phyloP scores from a whole-genome alignment of 495 filamentous ascomycete genomes.

The Xylaria telfairii region DNA sequence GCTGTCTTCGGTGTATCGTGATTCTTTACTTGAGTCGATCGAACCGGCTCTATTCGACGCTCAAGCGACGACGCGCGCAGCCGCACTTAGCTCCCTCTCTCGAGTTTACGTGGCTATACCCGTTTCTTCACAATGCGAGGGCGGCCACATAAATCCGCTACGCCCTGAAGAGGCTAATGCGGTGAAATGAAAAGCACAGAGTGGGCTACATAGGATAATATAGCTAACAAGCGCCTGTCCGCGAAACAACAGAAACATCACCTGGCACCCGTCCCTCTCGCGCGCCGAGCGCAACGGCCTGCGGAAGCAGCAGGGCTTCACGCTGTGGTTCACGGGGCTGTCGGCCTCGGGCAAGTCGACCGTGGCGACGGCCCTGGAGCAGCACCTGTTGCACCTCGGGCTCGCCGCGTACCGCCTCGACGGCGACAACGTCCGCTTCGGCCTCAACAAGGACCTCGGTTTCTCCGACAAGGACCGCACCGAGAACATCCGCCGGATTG shows the following conservation, averaged over 20 bases:
- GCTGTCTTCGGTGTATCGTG: neutral
- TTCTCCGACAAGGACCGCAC: conserved; percentile 92
- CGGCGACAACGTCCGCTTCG: conserved; percentile 98
- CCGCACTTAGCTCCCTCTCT: neutral
- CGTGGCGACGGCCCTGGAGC: conserved; percentile 92
- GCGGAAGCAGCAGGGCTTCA: conserved; percentile 87
- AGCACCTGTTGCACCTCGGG: conserved; percentile 85
- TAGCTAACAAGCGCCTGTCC: neutral
- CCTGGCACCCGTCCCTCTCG: conserved; percentile 92
- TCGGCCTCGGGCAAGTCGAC: conserved; percentile 96
- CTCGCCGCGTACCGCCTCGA: conserved; percentile 90
- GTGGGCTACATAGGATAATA: neutral
- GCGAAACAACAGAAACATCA: conserved; percentile 83
- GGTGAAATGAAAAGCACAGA: neutral
- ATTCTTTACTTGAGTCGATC: neutral
- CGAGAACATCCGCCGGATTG: conserved; percentile 96
- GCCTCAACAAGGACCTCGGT: conserved; percentile 94
- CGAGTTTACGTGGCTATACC: neutral
- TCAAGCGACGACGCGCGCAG: neutral
- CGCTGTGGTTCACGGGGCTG: conserved; percentile 97
- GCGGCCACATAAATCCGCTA: neutral
- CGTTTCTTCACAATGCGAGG: neutral
- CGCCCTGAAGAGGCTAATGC: neutral
- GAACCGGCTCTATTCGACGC: neutral
- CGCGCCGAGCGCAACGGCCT: conserved; percentile 79